Evolutionary conservation across 2,329 filamentous ascomycete genomes (phyloP).

Genomic region (Shiraia sp.): DNA sequence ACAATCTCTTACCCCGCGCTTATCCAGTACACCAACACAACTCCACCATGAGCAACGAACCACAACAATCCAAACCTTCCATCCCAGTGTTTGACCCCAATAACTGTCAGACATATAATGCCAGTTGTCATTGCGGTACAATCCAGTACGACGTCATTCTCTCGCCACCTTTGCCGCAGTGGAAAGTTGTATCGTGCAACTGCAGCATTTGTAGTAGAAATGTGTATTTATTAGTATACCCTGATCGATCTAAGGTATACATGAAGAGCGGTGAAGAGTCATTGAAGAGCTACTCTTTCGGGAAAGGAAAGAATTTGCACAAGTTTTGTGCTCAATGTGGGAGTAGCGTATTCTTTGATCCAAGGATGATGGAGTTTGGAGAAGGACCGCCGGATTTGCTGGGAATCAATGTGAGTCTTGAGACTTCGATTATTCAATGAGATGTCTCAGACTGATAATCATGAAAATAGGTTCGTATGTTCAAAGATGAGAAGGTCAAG

Average conservation of each 20-base stretch:
- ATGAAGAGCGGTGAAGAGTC: constrained; percentile 30
- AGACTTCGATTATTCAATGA: background rate
- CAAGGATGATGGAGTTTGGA: constrained; percentile 26
- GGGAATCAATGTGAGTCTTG: constrained; percentile 31
- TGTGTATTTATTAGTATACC: constrained; percentile 55
- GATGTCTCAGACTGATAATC: background rate
- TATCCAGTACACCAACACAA: background rate
- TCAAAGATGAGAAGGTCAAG: constrained; percentile 29
- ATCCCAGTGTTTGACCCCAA: constrained; percentile 20
- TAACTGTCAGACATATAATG: constrained; percentile 49
- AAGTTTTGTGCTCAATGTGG: constrained; percentile 35
- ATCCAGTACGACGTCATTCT: constrained; percentile 55
- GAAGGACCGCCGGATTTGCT: constrained; percentile 23
- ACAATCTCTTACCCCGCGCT: background rate
- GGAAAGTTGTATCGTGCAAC: constrained; percentile 55
- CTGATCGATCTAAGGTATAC: constrained; percentile 22
- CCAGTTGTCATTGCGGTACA: constrained; percentile 59
- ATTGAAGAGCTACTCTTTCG: constrained; percentile 30
- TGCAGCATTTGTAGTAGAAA: constrained; percentile 58
- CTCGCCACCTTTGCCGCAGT: constrained; percentile 53
- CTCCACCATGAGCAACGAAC: constrained; percentile 16
- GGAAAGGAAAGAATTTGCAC: constrained; percentile 26
- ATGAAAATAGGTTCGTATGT: constrained; percentile 27
- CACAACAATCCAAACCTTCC: constrained; percentile 7
- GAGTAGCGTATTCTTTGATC: constrained; percentile 34